Evolutionary conservation across 164 flowering plant genomes (phyloP).

Genomic region (Pachysandra terminalis): DNA sequence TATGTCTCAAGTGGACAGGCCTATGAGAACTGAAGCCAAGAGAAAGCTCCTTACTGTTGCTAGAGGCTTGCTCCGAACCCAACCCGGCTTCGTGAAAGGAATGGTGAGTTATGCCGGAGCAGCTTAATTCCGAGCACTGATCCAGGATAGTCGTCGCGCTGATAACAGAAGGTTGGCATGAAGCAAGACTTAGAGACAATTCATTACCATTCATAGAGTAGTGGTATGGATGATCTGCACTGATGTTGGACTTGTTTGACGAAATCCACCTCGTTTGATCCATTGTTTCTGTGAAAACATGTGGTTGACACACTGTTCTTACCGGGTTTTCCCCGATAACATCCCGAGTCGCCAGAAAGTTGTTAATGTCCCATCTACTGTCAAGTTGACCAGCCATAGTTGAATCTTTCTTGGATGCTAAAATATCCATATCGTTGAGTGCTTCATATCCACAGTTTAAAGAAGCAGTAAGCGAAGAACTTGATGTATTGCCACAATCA

Average conservation of each 20-base stretch:
- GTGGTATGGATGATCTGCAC: constrained; percentile 22
- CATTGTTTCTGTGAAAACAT: constrained; percentile 19
- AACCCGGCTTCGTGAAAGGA: constrained; percentile 29
- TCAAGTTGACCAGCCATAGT: constrained; percentile 15
- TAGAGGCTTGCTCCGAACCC: constrained; percentile 41
- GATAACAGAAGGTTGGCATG: constrained; percentile 35
- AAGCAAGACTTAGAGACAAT: constrained; percentile 67
- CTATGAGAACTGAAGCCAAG: constrained; percentile 24
- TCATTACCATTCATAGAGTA: constrained; percentile 42
- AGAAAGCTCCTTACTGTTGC: constrained; percentile 39
- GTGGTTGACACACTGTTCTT: constrained; percentile 23
- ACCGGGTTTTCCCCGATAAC: constrained; percentile 17
- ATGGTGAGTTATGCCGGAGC: constrained; percentile 27
- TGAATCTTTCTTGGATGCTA: constrained; percentile 9
- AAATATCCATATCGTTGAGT: constrained; percentile 8
- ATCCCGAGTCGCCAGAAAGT: constrained; percentile 18
- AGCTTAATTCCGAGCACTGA: constrained; percentile 48
- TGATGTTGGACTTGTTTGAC: constrained; percentile 18
- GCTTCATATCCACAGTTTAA: constrained; percentile 22
- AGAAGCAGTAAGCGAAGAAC: constrained; percentile 22
- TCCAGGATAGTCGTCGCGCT: constrained; percentile 27
- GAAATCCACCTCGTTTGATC: constrained; percentile 31
- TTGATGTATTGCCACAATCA: constrained; percentile 25
- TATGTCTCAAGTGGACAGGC: constrained; percentile 28
- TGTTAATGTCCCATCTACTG: constrained; percentile 28